These are phyloP conservation scores for Cladosporium sphaerospermum DNA, from an alignment of 2,329 filamentous ascomycete species.

Conservation along the genomic window DNA sequence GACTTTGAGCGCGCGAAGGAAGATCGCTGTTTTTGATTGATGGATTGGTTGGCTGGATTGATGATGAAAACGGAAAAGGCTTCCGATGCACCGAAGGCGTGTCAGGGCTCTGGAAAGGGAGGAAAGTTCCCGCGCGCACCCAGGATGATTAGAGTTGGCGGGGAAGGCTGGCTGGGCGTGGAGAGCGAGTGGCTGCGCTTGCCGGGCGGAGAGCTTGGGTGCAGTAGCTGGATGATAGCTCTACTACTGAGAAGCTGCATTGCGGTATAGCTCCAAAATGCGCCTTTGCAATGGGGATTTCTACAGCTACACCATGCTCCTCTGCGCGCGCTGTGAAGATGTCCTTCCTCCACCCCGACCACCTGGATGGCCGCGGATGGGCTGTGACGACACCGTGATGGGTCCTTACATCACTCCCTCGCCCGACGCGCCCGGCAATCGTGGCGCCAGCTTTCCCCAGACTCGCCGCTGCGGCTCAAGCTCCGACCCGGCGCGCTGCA, in stretches of 20 bases:
- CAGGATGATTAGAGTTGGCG: conserved; percentile 2
- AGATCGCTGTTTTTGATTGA: background rate
- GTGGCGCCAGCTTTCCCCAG: conserved; percentile 11
- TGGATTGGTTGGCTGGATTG: background rate
- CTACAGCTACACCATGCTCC: no score
- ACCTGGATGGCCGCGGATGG: no score
- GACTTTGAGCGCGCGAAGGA: background rate
- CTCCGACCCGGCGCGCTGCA: background rate
- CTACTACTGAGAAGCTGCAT: background rate
- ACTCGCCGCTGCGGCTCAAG: background rate
- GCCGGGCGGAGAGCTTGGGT: no score
- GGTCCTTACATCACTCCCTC: conserved; percentile 1
- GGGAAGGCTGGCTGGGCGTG: conserved; percentile 8
- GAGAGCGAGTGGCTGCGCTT: background rate
- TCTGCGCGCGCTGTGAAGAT: no score
- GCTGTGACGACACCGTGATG: background rate
- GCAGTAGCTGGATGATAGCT: background rate
- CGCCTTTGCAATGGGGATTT: background rate
- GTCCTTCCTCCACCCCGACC: no score
- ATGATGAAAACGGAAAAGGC: background rate
- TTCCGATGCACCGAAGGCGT: background rate
- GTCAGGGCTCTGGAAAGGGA: background rate
- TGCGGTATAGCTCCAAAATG: background rate
- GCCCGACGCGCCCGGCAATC: background rate
- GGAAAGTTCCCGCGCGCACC: background rate